These are phyloP conservation scores for Elsinoe fawcettii DNA, from an alignment of 2,329 filamentous ascomycete genomes.

Conservation along the genomic window DNA sequence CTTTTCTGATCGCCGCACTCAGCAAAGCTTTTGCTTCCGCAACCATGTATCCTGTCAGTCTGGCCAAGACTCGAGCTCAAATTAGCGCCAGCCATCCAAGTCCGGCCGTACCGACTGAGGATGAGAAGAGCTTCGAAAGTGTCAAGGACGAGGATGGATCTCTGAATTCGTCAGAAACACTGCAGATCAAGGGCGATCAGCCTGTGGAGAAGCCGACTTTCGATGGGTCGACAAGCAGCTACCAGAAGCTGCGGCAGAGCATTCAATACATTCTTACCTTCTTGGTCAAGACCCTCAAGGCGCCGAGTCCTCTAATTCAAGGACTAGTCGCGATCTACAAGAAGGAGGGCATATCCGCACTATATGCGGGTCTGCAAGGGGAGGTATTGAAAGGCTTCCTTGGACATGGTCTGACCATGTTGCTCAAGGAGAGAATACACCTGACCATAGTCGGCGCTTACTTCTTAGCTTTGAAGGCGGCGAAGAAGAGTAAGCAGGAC, in stretches of 20 bases:
- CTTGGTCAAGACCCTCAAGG: not conserved
- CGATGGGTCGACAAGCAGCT: not conserved
- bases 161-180: constrained; percentile 21
- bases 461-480: constrained; percentile 52
- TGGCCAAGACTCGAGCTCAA: constrained; percentile 74
- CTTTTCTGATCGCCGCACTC: constrained; percentile 62
- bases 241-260: constrained; percentile 2
- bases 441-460: constrained; percentile 63
- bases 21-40: constrained; percentile 71
- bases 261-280: not conserved
- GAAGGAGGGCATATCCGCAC: constrained; percentile 55
- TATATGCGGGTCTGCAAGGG: constrained; percentile 69
- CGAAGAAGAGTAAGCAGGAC: constrained; percentile 36
- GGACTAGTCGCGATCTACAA: constrained; percentile 28
- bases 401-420: constrained; percentile 78
- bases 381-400: constrained; percentile 80
- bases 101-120: not conserved
- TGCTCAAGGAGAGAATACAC: constrained; percentile 73
- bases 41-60: constrained; percentile 76
- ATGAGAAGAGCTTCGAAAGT: constrained; percentile 12
- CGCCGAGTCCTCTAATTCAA: constrained; percentile 20
- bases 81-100: constrained; percentile 39
- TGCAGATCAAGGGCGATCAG: constrained; percentile 21
- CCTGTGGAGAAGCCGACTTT: constrained; percentile 1
- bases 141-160: not conserved